Evolutionary conservation across 1,284 basidiomycete species (phyloP), one percentile per base, ranked within the genome.

Genomic region (Irpex lacteus): DNA sequence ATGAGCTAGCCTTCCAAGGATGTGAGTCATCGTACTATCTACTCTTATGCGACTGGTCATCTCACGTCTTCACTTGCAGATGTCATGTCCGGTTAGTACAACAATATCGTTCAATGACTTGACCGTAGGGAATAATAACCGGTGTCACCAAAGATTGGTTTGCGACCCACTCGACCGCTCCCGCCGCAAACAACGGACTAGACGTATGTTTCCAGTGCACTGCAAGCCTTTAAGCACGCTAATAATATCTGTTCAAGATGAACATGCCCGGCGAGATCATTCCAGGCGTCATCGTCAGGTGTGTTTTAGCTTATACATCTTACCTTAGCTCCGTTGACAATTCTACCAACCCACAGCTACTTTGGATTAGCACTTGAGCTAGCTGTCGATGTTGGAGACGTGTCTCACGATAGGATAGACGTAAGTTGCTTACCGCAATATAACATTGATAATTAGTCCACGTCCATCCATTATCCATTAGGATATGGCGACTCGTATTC

Each of bases 1-100:
- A 80, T 19, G 90, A 93, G 73, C 82, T 89, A 57, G 85, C 83
- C 0, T 92, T 90, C 76, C 84, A 86, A 65, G 90, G 89, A 60
- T 89, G 82, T 85, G 68, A 71, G 83, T 15, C 3, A 18, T 50
- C 36, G n/a, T 34, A 34, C 6, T 34, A 32, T 32, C 32, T 37
- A 44, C 49, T 57, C 54, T 18, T 18, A 26, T 47, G n/a, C 9
- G 50, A 2, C n/a, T 21, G 21, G 7, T 18, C 21, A 26, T 5
- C 47, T n/a, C 1, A 64, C 26, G 40, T 36, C 19, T 18, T 37
- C 36, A 26, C n/a, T 19, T 13, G 32, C 34, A 71, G 70, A 71
- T 61, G 66, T 70, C 34, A 69, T 69, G 66, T 73, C 69, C 9
- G 70, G 69, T 71, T 60, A 13, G 61, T 50, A 52, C 26, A 9